A percentile compares a stretch with the other conserved stretches of the same genome.
Evolutionary conservation across 768 basidiomycete species (phyloP).

Genomic region (Panaeolus papilionaceus): DNA sequence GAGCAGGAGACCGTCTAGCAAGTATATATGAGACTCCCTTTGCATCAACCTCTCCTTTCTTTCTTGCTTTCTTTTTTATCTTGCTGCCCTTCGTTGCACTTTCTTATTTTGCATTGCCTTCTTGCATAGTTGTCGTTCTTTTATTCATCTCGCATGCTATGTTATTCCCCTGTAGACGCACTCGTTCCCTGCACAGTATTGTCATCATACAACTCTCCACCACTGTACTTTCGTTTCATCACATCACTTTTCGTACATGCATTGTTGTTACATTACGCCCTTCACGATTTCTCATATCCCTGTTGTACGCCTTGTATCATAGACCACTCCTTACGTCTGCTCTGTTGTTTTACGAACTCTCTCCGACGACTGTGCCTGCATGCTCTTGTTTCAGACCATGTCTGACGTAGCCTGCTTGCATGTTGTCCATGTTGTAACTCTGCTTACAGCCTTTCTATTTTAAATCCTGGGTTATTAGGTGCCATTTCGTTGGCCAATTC

Average conservation of each 20-base stretch:
- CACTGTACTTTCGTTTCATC: background rate
- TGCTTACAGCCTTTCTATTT: background rate
- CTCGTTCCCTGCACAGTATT: background rate
- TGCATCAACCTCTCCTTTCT: constrained; percentile 15
- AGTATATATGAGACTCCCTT: background rate
- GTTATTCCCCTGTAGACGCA: background rate
- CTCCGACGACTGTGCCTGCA: constrained; percentile 4
- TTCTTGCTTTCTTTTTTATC: background rate
- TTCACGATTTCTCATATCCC: background rate
- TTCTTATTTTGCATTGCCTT: constrained; percentile 21
- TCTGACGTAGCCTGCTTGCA: background rate
- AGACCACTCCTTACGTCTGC: background rate
- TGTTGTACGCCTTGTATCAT: constrained; percentile 3
- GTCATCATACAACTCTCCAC: background rate
- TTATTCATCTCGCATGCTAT: constrained; percentile 13
- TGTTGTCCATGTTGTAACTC: constrained; percentile 5
- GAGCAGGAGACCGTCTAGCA: background rate
- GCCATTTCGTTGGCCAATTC: background rate
- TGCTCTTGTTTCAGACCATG: background rate
- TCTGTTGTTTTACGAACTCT: constrained; percentile 5
- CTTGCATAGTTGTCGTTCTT: constrained; percentile 27
- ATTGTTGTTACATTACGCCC: background rate
- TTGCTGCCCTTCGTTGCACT: background rate
- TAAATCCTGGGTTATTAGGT: background rate
- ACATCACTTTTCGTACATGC: background rate